A percentile compares a stretch with the other conserved stretches of the same genome.
Conservation (phyloP, 2,329 filamentous ascomycete species). For the Thelonectria blattea region DNA sequence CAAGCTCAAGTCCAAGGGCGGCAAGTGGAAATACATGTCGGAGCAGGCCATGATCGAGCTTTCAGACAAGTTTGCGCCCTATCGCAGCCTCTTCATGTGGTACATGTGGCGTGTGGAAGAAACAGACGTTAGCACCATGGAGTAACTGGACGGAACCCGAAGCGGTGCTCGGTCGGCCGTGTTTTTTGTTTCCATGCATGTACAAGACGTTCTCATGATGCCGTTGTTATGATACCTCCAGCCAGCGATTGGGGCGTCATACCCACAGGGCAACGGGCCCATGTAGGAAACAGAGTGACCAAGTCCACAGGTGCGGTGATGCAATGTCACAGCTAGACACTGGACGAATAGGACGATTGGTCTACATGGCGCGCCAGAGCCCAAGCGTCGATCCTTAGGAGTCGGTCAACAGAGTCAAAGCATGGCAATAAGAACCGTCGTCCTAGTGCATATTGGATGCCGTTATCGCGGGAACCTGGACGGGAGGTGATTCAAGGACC, state of each 20-base stretch:
- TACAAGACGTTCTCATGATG: slow-evolving; percentile 1
- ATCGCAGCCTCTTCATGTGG: slow-evolving; percentile 96
- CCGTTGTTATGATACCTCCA: slow-evolving; percentile 5
- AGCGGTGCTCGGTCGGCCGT: slow-evolving; percentile 26
- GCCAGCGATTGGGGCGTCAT: slow-evolving; percentile 7
- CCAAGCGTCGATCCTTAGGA: slow-evolving; percentile 15
- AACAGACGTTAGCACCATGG: slow-evolving; percentile 72
- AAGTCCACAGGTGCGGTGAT: slow-evolving; percentile 25
- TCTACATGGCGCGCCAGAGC: slow-evolving; percentile 9
- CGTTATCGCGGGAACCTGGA: slow-evolving; percentile 8
- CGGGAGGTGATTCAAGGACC: slow-evolving; percentile 20
- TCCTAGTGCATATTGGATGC: not conserved
- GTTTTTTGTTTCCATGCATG: slow-evolving; percentile 19
- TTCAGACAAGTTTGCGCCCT: slow-evolving; percentile 81
- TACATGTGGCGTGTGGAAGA: slow-evolving; percentile 93
- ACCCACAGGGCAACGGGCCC: slow-evolving; percentile 2
- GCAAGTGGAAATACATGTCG: slow-evolving; percentile 98
- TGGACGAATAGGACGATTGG: slow-evolving; percentile 17
- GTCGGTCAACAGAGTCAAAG: not conserved
- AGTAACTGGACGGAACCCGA: slow-evolving; percentile 36
- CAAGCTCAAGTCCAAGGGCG: slow-evolving; percentile 79
- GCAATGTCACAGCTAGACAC: slow-evolving; percentile 18
- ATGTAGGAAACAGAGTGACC: slow-evolving; percentile 1
- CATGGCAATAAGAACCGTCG: not conserved
- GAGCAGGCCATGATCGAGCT: slow-evolving; percentile 91